These are phyloP conservation scores for Apiospora phragmitis DNA, from an alignment of 2,329 filamentous ascomycete genomes.

Conservation along the genomic window DNA sequence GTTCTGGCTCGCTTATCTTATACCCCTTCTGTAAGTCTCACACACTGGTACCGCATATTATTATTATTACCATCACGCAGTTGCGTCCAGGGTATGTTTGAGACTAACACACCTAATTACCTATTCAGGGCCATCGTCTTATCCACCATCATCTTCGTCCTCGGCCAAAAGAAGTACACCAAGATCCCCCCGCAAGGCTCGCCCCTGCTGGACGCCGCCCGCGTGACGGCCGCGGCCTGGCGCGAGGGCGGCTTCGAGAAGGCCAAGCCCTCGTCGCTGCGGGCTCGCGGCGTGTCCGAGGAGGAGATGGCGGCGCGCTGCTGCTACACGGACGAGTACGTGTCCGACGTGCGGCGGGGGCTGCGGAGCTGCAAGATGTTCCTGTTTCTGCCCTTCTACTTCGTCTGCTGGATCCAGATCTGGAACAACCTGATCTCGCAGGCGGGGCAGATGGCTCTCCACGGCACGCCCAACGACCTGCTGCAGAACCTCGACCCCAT, in stretches of 20 bases:
- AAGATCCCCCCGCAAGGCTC: slow-evolving; percentile 48
- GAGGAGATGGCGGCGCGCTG: no score
- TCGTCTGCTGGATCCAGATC: slow-evolving; percentile 69
- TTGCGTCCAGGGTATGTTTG: no score
- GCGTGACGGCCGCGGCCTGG: slow-evolving; percentile 62
- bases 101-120: background rate
- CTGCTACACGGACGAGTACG: slow-evolving; percentile 35
- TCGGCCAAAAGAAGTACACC: slow-evolving; percentile 61
- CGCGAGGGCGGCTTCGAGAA: slow-evolving; percentile 70
- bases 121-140: slow-evolving; percentile 53
- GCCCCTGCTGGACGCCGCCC: slow-evolving; percentile 57
- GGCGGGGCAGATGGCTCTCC: slow-evolving; percentile 54
- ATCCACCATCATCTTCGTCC: slow-evolving; percentile 61
- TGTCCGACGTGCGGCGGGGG: slow-evolving; percentile 74
- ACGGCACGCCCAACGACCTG: slow-evolving; percentile 70
- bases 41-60: no score
- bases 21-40: slow-evolving; percentile 49
- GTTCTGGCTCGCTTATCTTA: slow-evolving; percentile 54
- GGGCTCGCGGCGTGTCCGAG: no score
- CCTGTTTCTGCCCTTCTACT: slow-evolving; percentile 58
- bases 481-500: slow-evolving; percentile 70
- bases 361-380: slow-evolving; percentile 63
- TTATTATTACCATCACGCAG: no score
- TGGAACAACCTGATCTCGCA: slow-evolving; percentile 68
- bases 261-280: slow-evolving; percentile 66